Base-by-base conservation (phyloP, 176 grass and related monocot genomes). In the Aegilops tauschii region DNA sequence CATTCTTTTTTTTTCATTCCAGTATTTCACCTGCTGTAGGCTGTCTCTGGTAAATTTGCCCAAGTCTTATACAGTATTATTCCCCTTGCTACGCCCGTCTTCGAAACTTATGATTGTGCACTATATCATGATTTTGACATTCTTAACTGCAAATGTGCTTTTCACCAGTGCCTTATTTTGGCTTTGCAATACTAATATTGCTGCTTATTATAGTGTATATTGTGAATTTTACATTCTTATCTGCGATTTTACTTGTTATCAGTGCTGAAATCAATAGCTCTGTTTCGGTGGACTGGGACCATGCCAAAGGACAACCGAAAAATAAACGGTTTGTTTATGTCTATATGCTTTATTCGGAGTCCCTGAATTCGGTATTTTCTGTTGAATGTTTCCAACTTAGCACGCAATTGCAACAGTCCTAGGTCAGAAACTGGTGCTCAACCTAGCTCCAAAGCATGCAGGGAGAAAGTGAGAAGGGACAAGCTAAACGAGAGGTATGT, bases 381-480 rank as follows among this genome's bases (percentile, higher is more conserved):
- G 20, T 20, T 80, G 69, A 85, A 66, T 76, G 18, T 65, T 75
- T 82, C 66, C 29, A 82, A 88, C 72, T 82, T 81, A 73, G 12
- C 28, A 78, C 69, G 42, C 81, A 71, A 85, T 90, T 66, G 8
- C 73, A 30, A 50, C 79, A 99, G 97, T 82, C 81, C 85, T 80
- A 99, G 94, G 85, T 84, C 89, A 70, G 94, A 99, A 86, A 82
- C 73, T 73, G 85, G 76, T 35, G 14, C 77, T 74, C 90, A 88
- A 69, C 94, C 94, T 61, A 91, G 88, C 79, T 90, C 94, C 67
- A 99, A 99, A 95, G 97, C 97, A 77, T 96, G 92, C 80, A 92
- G 94, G 82, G 97, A 99, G 74, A 99, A 99, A 82, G 52, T 94
- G 50, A 94, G 97, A 86, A 87, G 97, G 87, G 97, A 96, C 82